A percentile compares a stretch with the other conserved stretches of the same genome.
Conservation (phyloP, 768 basidiomycete genomes). For the Amylocystis lapponica region DNA sequence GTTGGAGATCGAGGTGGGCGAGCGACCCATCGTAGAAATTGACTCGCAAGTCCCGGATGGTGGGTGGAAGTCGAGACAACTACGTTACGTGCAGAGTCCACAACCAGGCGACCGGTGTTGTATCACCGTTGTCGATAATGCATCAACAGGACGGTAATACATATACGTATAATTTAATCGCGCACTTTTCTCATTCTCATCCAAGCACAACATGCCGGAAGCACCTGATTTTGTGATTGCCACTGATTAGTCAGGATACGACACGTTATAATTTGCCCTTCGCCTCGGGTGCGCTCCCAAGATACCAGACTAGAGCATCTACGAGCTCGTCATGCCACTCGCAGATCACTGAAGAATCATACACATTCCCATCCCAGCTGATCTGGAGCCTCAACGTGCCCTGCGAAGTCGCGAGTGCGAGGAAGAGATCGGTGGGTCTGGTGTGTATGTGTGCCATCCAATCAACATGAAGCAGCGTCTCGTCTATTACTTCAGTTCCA, state of each 20-base stretch:
- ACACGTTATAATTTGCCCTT: neutral
- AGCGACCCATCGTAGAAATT: slow-evolving; percentile 13
- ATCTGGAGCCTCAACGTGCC: neutral
- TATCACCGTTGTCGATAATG: slow-evolving; percentile 30
- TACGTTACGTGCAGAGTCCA: slow-evolving; percentile 35
- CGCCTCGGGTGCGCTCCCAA: neutral
- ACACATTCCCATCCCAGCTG: neutral
- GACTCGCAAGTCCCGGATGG: neutral
- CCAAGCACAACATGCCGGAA: no score
- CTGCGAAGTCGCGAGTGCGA: neutral
- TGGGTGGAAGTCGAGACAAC: slow-evolving; percentile 30
- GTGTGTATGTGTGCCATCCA: neutral
- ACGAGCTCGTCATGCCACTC: neutral
- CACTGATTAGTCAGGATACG: neutral
- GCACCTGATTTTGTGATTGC: no score
- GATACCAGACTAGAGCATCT: neutral
- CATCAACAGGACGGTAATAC: slow-evolving; percentile 6
- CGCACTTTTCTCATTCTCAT: no score
- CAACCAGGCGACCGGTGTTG: slow-evolving; percentile 21
- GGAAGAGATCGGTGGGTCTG: neutral
- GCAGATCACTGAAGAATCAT: neutral
- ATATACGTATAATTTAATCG: no score
- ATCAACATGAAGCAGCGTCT: no score
- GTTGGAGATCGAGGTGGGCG: slow-evolving; percentile 59
- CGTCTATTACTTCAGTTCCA: no score